phyloP scores from a whole-genome alignment of 2,329 filamentous ascomycete genomes.

The Cladophialophora chaetospira region DNA sequence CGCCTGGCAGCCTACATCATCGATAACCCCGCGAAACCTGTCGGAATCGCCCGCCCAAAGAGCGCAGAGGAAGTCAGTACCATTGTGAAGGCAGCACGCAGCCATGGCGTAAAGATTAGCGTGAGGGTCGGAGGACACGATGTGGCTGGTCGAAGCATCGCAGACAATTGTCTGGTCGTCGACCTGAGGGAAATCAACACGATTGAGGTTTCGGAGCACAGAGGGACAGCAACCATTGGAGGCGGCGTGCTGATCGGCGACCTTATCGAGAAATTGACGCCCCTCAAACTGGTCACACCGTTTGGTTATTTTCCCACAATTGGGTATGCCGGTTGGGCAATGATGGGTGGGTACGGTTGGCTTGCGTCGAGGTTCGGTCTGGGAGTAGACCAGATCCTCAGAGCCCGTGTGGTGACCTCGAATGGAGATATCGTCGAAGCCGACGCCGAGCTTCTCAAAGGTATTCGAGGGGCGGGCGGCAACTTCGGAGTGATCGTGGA shows the following conservation, averaged over 20 bases:
- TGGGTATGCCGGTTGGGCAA: conserved; percentile 10
- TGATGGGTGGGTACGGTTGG: conserved; percentile 16
- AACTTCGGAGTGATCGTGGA: conserved; percentile 11
- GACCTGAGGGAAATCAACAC: conserved; percentile 6
- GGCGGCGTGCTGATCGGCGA: conserved; percentile 8
- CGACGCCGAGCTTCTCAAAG: conserved; percentile 6
- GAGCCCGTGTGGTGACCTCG: conserved; percentile 7
- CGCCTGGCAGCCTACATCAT: not conserved
- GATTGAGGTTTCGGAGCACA: conserved; percentile 1
- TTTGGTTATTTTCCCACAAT: conserved; percentile 7
- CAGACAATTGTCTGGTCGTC: not conserved
- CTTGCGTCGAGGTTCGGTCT: conserved; percentile 4
- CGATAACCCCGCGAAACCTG: conserved; percentile 2
- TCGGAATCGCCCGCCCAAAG: conserved; percentile 8
- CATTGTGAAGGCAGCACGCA: not conserved
- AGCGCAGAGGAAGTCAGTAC: not conserved
- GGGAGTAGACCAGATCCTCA: conserved; percentile 6
- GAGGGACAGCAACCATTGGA: conserved; percentile 1
- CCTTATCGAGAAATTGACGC: not conserved
- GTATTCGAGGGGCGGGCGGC: conserved; percentile 11
- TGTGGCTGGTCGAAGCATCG: conserved; percentile 2
- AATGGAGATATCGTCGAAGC: conserved; percentile 10
- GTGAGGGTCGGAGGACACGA: conserved; percentile 11
- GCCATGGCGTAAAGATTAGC: conserved; percentile 7
- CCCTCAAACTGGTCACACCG: conserved; percentile 1